Base-by-base conservation (phyloP, 2,329 filamentous ascomycete genomes). In the Pseudogymnoascus sp. region DNA sequence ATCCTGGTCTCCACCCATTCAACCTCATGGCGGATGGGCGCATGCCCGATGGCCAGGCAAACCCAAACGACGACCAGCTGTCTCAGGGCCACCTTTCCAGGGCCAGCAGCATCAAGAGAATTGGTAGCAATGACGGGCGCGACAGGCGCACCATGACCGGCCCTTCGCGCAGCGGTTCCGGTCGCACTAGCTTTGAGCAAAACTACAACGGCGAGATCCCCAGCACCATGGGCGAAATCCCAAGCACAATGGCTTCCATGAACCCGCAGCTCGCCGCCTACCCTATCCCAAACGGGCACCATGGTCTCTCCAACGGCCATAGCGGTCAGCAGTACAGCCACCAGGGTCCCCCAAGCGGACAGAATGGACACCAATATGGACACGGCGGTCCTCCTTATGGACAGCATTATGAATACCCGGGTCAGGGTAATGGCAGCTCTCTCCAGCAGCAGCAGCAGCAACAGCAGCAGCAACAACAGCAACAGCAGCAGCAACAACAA, bases 41-140 rank as follows among this genome's bases (percentile, higher is more conserved):
- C 41, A 66, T 72, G 4, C 67, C 70, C 21, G 70, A 72, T 63
- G 67, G 68, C 36, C 65, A 66, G n/a, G 68, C 71, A 17, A 70
- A 70, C 73, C 74, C 73, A 81, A 86, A 72, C 79, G 82, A 82
- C 83, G 80, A 80, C 76, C 78, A 84, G 80, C 81, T 81, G 72
- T 81, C 85, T 73, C 83, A 85, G 76, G 81, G 78, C 70, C 84
- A 87, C 74, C 76, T 87, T 62, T 85, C 82, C 67, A 79, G 83
- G 70, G 82, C 82, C 67, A 83, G 79, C 78, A 84, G 82, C 75
- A 80, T 86, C 73, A 82, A 81, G 72, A 76, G 81, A 65, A 76
- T 84, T 68, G 80, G 83, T 69, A 83, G 82, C 68, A 78, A 78
- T 69, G 79, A 77, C 69, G 79, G 78, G 70, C 79, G 81, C 72